Evolutionary conservation across 257 asterid species (phyloP), one percentile per base, ranked within the genome.

Genomic region (Jacaranda mimosifolia): DNA sequence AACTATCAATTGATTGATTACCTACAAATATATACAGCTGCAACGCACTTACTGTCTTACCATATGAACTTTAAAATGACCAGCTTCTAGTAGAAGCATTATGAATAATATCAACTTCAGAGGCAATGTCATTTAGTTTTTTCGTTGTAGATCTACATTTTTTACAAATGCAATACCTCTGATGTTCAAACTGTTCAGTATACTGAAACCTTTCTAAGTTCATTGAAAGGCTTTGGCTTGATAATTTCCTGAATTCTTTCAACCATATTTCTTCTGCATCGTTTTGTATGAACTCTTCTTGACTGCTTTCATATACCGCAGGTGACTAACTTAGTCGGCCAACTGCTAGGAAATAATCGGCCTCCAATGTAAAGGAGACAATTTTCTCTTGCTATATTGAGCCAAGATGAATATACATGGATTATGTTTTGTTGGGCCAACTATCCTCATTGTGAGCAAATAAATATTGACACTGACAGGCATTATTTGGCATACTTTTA

Each of bases 271-370:
- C 32, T 77, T 66, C 69, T 43, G 46, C n/a, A 1, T 57, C 55
- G 12, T 63, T 21, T 73, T 45, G 52, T 26, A 26, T 26, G 2
- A 26, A 26, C 68, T 58, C 17, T 48, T 58, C 13, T 52, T 74
- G 81, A 80, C 58, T 36, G 77, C 18, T 63, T 48, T 63, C 67
- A 3, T 67, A 15, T 75, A 55, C 48, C 79, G 86, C 97, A 95
- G 99, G 98, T 93, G 80, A 93, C 94, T 3, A 90, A 86, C 88
- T 86, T 93, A 19, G 97, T 95, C n/a, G 99, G 99, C 36, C 96
- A 88, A 74, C 87, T 95, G 82, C 97, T 95, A 36, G 98, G 97
- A 63, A 88, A 86, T 75, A 88, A 74, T 83, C 84, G 86, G 36
- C 88, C 89, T 63, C 92, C 96, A 0, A 86, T 92, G 97, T 95